Percentiles rank a stretch among this genome's conserved stretches.
Evolutionary conservation across 495 filamentous ascomycete species (phyloP).

Genomic region (Aspergillus funiculosus): DNA sequence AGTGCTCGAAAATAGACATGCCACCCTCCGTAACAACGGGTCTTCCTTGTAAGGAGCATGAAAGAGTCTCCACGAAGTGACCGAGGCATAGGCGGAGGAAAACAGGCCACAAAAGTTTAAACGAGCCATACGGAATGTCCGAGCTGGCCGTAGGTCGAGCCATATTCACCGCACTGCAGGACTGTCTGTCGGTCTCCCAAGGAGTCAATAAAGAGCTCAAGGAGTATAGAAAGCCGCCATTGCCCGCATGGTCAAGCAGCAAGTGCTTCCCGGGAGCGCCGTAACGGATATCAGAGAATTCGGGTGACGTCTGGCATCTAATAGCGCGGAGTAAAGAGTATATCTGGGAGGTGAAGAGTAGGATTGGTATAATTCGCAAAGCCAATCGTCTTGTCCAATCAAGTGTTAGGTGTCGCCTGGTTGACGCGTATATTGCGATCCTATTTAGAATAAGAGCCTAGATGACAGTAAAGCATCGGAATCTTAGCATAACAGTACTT

Average conservation of each 20-base stretch:
- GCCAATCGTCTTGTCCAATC: slow-evolving; percentile 64
- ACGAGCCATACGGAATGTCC: slow-evolving; percentile 57
- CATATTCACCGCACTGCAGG: slow-evolving; percentile 71
- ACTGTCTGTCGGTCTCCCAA: slow-evolving; percentile 62
- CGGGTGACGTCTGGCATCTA: slow-evolving; percentile 83
- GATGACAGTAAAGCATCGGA: slow-evolving; percentile 19
- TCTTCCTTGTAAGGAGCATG: slow-evolving; percentile 84
- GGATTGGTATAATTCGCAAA: slow-evolving; percentile 69
- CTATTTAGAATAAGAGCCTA: slow-evolving; percentile 82
- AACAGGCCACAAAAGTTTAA: slow-evolving; percentile 80
- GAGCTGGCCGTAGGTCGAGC: slow-evolving; percentile 44
- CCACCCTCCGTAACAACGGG: slow-evolving; percentile 76
- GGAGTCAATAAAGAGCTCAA: slow-evolving; percentile 60
- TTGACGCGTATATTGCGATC: slow-evolving; percentile 87
- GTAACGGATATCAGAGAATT: slow-evolving; percentile 67
- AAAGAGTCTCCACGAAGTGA: slow-evolving; percentile 82
- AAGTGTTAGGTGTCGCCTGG: slow-evolving; percentile 66
- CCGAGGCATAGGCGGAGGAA: slow-evolving; percentile 76
- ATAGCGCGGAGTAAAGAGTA: slow-evolving; percentile 71
- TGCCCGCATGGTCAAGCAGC: slow-evolving; percentile 65
- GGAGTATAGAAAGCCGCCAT: slow-evolving; percentile 62
- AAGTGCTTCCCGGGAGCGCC: slow-evolving; percentile 60
- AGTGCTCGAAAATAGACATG: slow-evolving; percentile 96
- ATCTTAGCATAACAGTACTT: neutral
- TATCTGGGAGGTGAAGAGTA: slow-evolving; percentile 65